Evolutionary conservation across 1,139 yeast genomes (phyloP), one percentile per base, ranked within the genome.

Genomic region (Blastobotrys aristatus): DNA sequence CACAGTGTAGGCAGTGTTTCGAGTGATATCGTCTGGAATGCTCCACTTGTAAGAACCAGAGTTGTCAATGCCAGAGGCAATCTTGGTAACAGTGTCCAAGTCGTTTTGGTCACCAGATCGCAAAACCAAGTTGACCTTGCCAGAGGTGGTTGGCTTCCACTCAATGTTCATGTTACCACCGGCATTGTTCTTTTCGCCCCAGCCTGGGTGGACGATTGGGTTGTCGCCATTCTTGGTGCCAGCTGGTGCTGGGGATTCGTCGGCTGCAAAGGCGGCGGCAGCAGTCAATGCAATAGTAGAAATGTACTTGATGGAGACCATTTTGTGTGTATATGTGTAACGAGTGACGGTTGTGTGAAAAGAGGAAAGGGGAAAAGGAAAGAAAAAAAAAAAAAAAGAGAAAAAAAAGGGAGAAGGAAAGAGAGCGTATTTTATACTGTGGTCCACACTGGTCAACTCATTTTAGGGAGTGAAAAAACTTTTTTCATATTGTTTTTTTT

Each of bases 1-100:
- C 68, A 73, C 31, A 60, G 69, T 31, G 68, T 69, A 59, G 34
- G 55, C 63, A 22, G 64, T 54, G 44, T 55, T 50, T 10, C 65
- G 51, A 22, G 46, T 40, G 14, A 51, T 43, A 14, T 51, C 43
- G 29, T 47, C 47, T 21, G 66, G 63, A 22, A 63, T 57, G 14
- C 51, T 45, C 69, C 69, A 65, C 17, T 48, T 34, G 53, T 54
- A 64, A 13, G 49, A 22, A 32, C 69, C 69, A 38, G 59, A 48
- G 59, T 65, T 65, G 34, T 54, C 53, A 43, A 63, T 43, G 36
- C 52, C 53, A 11, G 54, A 37, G 21, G 66, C 69, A 54, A 65
- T 62, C 20, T 61, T 57, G 46, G 38, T 43, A 5, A 60, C 49
- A 29, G 60, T 56, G 4, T 39, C 39, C 33, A 65, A 56, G 46